Evolutionary conservation across 495 filamentous ascomycete species (phyloP).

Genomic region (Amphirosellinia nigrospora): DNA sequence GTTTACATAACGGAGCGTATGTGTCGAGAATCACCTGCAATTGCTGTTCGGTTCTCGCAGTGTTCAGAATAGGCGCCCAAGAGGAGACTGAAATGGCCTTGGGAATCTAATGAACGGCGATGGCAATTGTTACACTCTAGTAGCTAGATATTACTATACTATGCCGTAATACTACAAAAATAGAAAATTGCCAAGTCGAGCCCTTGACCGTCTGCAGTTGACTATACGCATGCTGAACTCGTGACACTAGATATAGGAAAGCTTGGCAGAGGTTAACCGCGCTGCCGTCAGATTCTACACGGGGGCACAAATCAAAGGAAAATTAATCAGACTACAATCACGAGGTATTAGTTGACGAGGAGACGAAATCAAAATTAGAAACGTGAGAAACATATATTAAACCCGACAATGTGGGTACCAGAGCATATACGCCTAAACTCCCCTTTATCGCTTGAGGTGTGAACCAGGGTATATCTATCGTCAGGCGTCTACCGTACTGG

Average conservation of each 20-base stretch:
- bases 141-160: not conserved
- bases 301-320: not conserved
- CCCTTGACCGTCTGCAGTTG: no score
- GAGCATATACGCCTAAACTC: not conserved
- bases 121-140: not conserved
- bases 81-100: not conserved
- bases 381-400: not conserved
- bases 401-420: not conserved
- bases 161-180: no score
- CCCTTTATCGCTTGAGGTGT: not conserved
- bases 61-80: not conserved
- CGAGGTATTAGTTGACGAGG: not conserved
- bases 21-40: not conserved
- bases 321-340: not conserved
- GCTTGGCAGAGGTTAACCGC: not conserved
- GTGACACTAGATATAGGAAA: not conserved
- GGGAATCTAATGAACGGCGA: not conserved
- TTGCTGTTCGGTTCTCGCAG: not conserved
- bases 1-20: no score
- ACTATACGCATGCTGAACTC: no score
- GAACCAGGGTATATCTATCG: not conserved
- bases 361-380: not conserved
- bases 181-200: no score
- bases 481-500: not conserved
- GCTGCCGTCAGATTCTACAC: not conserved